Evolutionary conservation across 805 yeast genomes (phyloP).

Genomic region (Metschnikowia aberdeeniae): DNA sequence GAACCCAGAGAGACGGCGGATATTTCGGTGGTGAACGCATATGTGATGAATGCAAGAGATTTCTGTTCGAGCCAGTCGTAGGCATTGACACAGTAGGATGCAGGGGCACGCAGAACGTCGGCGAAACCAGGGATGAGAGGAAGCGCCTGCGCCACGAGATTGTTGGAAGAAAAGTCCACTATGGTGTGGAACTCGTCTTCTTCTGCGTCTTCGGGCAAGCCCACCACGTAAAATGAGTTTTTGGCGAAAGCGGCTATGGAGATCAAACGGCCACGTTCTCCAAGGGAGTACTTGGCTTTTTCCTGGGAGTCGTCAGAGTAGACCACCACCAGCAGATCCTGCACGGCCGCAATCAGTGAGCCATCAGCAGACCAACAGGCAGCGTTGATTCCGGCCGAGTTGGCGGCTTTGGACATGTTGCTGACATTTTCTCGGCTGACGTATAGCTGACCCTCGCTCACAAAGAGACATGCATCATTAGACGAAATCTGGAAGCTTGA

Average conservation of each 20-base stretch:
- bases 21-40: conserved; percentile 64
- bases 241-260: conserved; percentile 19
- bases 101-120: conserved; percentile 41
- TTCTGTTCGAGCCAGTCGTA: conserved; percentile 35
- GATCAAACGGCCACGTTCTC: conserved; percentile 17
- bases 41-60: conserved; percentile 43
- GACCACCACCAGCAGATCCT: conserved; percentile 1
- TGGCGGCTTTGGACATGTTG: neutral
- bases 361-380: conserved; percentile 10
- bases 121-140: conserved; percentile 51
- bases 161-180: conserved; percentile 1
- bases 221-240: conserved; percentile 16
- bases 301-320: neutral
- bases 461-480: conserved; percentile 14
- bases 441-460: conserved; percentile 14
- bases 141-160: conserved; percentile 30
- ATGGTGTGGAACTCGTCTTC: conserved; percentile 11
- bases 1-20: conserved; percentile 29
- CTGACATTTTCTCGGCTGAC: conserved; percentile 9
- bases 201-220: conserved; percentile 9
- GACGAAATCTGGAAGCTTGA: conserved; percentile 21
- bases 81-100: conserved; percentile 41
- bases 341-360: conserved; percentile 6
- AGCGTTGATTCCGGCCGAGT: neutral
- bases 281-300: conserved; percentile 4